These are phyloP conservation scores for Botryotinia narcissicola DNA, from an alignment of 2,329 filamentous ascomycete species.

Conservation along the genomic window DNA sequence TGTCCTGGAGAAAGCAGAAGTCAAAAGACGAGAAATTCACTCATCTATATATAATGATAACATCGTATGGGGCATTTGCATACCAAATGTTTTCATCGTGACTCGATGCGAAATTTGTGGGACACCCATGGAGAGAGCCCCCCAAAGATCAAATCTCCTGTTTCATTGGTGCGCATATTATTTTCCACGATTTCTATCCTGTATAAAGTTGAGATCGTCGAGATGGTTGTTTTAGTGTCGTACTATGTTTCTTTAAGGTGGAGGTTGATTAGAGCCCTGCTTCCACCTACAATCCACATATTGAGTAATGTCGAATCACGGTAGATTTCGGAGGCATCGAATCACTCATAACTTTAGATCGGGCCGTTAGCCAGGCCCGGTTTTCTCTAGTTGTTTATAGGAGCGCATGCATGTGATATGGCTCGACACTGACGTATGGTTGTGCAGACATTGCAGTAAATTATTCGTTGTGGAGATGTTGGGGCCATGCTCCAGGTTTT, in stretches of 20 bases:
- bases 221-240: background rate
- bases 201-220: background rate
- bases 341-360: background rate
- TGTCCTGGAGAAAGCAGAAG: background rate
- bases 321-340: background rate
- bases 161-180: constrained; percentile 12
- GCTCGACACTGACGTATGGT: background rate
- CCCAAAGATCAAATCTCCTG: background rate
- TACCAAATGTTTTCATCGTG: background rate
- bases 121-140: background rate
- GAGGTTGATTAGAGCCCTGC: background rate
- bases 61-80: background rate
- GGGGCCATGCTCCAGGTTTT: background rate
- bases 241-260: background rate
- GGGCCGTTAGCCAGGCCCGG: background rate
- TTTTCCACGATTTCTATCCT: background rate
- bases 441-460: background rate
- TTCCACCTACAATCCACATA: background rate
- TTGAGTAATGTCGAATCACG: background rate
- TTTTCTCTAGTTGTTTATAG: background rate
- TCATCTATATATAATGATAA: constrained; percentile 6
- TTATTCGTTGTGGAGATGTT: background rate
- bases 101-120: background rate
- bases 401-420: constrained; percentile 3
- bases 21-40: background rate